Base-by-base conservation (phyloP, 75 land plant genomes). In the Pinus tabuliformis region DNA sequence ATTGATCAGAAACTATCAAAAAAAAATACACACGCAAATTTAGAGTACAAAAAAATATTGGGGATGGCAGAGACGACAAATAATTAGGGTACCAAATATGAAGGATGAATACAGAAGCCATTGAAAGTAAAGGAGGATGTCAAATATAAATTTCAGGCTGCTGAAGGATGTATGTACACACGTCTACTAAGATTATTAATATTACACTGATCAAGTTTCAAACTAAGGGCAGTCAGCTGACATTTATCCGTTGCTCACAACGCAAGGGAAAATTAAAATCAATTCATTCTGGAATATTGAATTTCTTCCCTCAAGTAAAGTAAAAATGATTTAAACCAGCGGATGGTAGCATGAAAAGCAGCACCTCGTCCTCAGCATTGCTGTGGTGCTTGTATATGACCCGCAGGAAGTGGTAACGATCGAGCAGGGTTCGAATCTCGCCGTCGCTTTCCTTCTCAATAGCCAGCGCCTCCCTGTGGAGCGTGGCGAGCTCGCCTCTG, bases 351-450 rank as follows among this genome's bases (percentile, higher is more conserved):
- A 58, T 45, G 1, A 58, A 45, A 16, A 57, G 66, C 70, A 20
- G 14, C 36, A 89, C 96, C 97, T 93, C 95, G 61, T 94, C 94
- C 76, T 94, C 95, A 0, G 97, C 95, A 81, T 86, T 84, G 72
- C 89, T 90, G 77, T 94, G 97, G 75, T 94, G 92, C 83, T 83
- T 90, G 70, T 94, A 94, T 11, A 94, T 82, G 4, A 61, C 64
- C 11, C 90, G 70, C 57, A 94, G 72, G 61, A 94, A 92, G 17
- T 73, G 83, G 59, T 81, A 92, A 2, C 87, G 81, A 58, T 87
- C 82, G 37, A 81, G 57, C 75, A 94, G 74, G 57, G 77, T 49
- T n/a, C 61, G 26, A 21, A 91, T 75, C 30, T 89, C 88, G 14
- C 79, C 77, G 57, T 56, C 77, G 61, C 70, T 58, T 1, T 73